These are phyloP conservation scores for Globisporangium polare DNA, from an alignment of 352 stramenopile genomes.

Conservation along the genomic window DNA sequence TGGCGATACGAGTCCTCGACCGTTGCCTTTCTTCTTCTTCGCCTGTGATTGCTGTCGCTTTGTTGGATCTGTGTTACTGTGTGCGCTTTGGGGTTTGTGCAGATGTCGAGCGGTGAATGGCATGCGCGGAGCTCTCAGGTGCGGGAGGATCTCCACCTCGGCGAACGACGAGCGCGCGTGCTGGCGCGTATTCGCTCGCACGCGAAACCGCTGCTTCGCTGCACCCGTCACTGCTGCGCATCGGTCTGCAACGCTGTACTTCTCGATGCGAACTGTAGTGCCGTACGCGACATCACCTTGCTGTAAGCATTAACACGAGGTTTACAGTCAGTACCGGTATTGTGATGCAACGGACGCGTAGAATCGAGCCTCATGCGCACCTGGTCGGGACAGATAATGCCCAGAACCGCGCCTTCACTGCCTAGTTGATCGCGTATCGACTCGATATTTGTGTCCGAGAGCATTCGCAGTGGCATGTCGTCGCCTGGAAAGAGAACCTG, in stretches of 20 bases:
- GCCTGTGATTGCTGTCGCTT: conserved; percentile 7
- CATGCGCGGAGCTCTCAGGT: conserved; percentile 33
- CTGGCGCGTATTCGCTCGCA: conserved; percentile 23
- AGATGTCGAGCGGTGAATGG: conserved; percentile 25
- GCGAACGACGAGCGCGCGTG: conserved; percentile 15
- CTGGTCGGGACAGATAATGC: conserved; percentile 54
- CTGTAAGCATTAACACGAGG: not conserved
- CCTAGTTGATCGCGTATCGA: conserved; percentile 42
- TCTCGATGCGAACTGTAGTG: conserved; percentile 68
- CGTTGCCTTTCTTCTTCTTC: conserved; percentile 3
- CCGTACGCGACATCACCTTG: conserved; percentile 44
- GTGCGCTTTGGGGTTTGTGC: conserved; percentile 6
- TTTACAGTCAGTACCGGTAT: not conserved
- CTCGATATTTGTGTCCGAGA: conserved; percentile 51
- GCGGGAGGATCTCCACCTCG: conserved; percentile 63
- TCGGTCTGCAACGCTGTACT: conserved; percentile 41
- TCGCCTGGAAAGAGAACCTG: conserved; percentile 84
- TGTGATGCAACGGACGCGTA: too few species aligned
- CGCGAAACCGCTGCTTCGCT: conserved; percentile 65
- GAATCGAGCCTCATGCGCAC: conserved; percentile 6
- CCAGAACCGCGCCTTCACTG: conserved; percentile 47
- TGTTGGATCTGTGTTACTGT: not conserved
- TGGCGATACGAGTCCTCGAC: not conserved
- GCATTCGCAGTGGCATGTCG: conserved; percentile 67
- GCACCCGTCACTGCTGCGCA: conserved; percentile 48